Evolutionary conservation across 2,329 filamentous ascomycete species (phyloP), one percentile per base, ranked within the genome.

Genomic region (Ramularia collo-cygni): DNA sequence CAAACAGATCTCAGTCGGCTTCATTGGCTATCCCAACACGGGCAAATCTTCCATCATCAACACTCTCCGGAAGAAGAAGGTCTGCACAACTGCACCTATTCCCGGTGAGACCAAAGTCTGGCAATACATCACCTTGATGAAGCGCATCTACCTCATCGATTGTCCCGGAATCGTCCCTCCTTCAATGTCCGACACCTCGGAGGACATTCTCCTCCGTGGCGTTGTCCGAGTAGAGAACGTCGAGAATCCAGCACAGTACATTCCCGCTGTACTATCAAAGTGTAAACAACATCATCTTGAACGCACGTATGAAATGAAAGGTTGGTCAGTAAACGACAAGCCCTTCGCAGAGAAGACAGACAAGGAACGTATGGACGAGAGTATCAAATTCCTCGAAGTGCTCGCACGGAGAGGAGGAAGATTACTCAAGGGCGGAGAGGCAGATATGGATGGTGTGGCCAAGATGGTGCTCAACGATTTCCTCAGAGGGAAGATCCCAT

Each of bases 401-500:
- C 71, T 98, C 2, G 90, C 89, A 7, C 74, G 89, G 42, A 96
- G 95, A 63, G 80, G 81, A 42, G 92, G 92, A 12, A 76, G 89
- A 53, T 67, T 98, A 14, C 69, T 96, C 12, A 88, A 87, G 60
- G 90, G 86, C 42, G 92, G 90, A n/a, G 92, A 96, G 62, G 84
- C 90, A 3, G 92, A 98, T 62, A 68, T 95, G 40, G 90, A 96
- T 55, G 88, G 89, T 55, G 88, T 95, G 34, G 92, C 92, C 1
- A 95, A 95, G 65, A 95, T 95, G 79, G 84, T 98, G 1, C 69
- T 98, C 44, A 96, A 95, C 56, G 92, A 98, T 59, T 98, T 96
- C 61, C 77, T 96, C 58, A 72, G 92, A 48, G 92, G 92, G 41
- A 95, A 90, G 66, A 85, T 96, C 17, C 92, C 92, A 1, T 98